Base-by-base conservation (phyloP, 1,284 basidiomycete species). In the Trichosporon coremiiforme region DNA sequence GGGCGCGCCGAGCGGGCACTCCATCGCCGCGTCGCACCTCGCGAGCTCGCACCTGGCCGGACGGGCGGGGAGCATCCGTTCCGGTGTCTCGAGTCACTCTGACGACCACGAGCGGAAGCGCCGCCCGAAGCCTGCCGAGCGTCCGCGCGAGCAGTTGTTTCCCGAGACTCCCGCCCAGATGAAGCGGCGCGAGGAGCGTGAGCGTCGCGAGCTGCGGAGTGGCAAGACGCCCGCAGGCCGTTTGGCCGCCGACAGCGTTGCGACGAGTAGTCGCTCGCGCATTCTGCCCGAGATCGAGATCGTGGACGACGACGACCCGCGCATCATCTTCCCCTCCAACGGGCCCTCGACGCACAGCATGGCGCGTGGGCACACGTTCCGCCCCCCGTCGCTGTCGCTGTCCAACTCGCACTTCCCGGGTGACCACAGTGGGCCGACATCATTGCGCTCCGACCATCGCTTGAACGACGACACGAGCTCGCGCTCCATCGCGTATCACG, bases 221-320 rank as follows among this genome's bases (percentile, higher is more conserved):
- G 70, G 68, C 10, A 35, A 64, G 2, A 67, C 72, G 4, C 29
- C 67, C 1, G 60, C 68, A 2, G 65, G 68, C 36, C 8, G 35
- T 5, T 35, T 69, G 1, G 60, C 68, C 0, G 63, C 25, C 6
- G 68, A 67, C 63, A 55, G 20, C 0, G 65, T 70, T 1, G 65
- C 66, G 8, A 45, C 65, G 17, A 65, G 64, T 35, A 72, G 71
- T 9, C 70, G 74, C 10, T 75, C 73, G 22, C 69, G 80, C 10
- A 72, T 79, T 13, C 68, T 82, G 35, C 81, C 81, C 31, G 80
- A 81, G 65, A 82, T 82, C 55, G 78, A 82, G 70, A 82, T 82
- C 63, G 78, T 82, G 38, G 80, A 77, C 67, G 81, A 74, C 73
- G 81, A 82, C 67, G 81, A 82, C 74, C 81, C 81, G 10, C 73